Conservation (phyloP, 1,284 basidiomycete genomes). For the Pseudozyma sp. region DNA sequence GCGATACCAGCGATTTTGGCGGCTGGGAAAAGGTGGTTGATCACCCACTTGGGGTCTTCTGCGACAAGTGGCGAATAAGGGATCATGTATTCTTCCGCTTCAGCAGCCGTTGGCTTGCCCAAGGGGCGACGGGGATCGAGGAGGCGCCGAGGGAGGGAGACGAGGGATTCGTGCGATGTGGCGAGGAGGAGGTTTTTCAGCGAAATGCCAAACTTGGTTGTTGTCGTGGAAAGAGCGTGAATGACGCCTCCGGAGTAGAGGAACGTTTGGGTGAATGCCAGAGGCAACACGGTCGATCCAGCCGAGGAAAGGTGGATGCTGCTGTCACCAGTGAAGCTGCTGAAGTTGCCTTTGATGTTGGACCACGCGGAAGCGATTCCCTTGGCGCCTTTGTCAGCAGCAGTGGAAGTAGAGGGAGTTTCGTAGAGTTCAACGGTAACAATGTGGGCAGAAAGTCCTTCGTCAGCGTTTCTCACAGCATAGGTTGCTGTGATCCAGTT, state of each 20-base stretch:
- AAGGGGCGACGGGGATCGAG: slow-evolving; percentile 85
- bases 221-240: slow-evolving; percentile 79
- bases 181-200: slow-evolving; percentile 90
- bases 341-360: slow-evolving; percentile 38
- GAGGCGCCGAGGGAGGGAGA: slow-evolving; percentile 79
- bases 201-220: slow-evolving; percentile 82
- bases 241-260: slow-evolving; percentile 76
- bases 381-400: slow-evolving; percentile 72
- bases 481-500: slow-evolving; percentile 93
- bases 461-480: slow-evolving; percentile 73
- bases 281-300: too few relatives aligned
- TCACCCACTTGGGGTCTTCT: slow-evolving; percentile 78
- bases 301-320: neutral
- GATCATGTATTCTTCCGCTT: slow-evolving; percentile 86
- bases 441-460: slow-evolving; percentile 56
- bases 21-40: slow-evolving; percentile 79
- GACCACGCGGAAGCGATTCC: slow-evolving; percentile 23
- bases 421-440: slow-evolving; percentile 89
- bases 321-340: slow-evolving; percentile 45
- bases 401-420: slow-evolving; percentile 77
- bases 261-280: slow-evolving; percentile 78
- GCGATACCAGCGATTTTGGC: slow-evolving; percentile 72
- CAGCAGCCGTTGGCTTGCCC: slow-evolving; percentile 80
- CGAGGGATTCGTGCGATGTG: slow-evolving; percentile 79
- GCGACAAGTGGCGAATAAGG: slow-evolving; percentile 84